Conservation (phyloP, 345 rosid species). For the Salix udensis region DNA sequence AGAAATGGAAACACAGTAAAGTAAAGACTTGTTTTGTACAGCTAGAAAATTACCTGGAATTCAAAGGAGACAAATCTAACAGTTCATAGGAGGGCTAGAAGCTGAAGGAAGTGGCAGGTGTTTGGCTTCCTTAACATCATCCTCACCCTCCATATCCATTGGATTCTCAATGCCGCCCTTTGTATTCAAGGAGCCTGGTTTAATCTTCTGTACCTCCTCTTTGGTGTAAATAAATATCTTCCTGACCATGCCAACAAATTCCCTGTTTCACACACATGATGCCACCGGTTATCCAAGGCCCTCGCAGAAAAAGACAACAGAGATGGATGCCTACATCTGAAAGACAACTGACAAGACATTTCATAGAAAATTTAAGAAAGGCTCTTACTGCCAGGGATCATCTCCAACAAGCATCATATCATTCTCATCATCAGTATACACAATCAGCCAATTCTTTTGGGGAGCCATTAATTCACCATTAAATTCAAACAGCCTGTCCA, state of each 20-base stretch:
- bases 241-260: constrained; percentile 51
- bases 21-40: not conserved
- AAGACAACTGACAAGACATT: not conserved
- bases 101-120: not conserved
- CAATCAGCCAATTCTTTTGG: constrained; percentile 44
- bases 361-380: not conserved
- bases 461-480: constrained; percentile 43
- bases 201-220: constrained; percentile 52
- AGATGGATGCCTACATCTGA: not conserved
- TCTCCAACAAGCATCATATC: constrained; percentile 66
- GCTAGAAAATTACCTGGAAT: constrained; percentile 6
- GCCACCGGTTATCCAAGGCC: not conserved
- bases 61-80: constrained; percentile 1
- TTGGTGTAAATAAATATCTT: constrained; percentile 46
- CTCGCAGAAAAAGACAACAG: not conserved
- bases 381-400: constrained; percentile 59
- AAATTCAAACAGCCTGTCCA: constrained; percentile 51
- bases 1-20: not conserved
- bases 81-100: not conserved
- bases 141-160: not conserved
- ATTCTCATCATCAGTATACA: constrained; percentile 51
- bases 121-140: constrained; percentile 20
- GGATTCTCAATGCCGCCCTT: constrained; percentile 20
- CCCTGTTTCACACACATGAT: constrained; percentile 28
- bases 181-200: constrained; percentile 25